These are phyloP conservation scores for Aspergillus tubingensis DNA, from an alignment of 2,329 filamentous ascomycete genomes.

Conservation along the genomic window DNA sequence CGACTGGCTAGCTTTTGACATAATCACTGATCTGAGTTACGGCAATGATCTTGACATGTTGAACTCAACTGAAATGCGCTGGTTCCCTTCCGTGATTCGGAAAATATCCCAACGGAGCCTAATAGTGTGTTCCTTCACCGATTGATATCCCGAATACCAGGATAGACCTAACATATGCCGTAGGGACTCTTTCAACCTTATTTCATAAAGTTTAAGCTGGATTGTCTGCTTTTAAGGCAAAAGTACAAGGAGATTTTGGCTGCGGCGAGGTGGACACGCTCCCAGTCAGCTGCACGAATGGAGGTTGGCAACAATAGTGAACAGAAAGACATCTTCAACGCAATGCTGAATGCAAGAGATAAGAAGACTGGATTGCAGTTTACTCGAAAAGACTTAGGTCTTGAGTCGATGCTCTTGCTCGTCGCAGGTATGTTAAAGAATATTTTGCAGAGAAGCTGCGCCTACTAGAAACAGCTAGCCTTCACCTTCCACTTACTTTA, in stretches of 20 bases:
- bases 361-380: neutral
- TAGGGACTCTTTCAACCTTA: neutral
- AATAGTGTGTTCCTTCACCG: neutral
- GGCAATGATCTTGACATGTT: slow-evolving; percentile 4
- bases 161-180: neutral
- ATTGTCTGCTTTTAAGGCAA: neutral
- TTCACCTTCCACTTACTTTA: too few relatives aligned
- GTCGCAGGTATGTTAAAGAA: neutral
- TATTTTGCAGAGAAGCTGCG: too few relatives aligned
- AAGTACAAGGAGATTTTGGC: neutral
- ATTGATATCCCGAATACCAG: neutral
- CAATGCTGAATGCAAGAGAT: neutral
- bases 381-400: slow-evolving; percentile 6
- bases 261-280: neutral
- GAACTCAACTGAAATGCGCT: neutral
- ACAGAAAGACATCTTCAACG: slow-evolving; percentile 1
- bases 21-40: slow-evolving; percentile 5
- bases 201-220: neutral
- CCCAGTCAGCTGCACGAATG: neutral
- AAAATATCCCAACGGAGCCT: neutral
- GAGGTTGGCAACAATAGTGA: neutral
- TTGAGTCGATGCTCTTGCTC: neutral
- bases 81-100: neutral
- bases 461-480: too few relatives aligned
- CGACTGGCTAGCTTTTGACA: slow-evolving; percentile 3